These are phyloP conservation scores for Globisporangium canariense DNA, from an alignment of 352 stramenopile genomes.

Conservation along the genomic window DNA sequence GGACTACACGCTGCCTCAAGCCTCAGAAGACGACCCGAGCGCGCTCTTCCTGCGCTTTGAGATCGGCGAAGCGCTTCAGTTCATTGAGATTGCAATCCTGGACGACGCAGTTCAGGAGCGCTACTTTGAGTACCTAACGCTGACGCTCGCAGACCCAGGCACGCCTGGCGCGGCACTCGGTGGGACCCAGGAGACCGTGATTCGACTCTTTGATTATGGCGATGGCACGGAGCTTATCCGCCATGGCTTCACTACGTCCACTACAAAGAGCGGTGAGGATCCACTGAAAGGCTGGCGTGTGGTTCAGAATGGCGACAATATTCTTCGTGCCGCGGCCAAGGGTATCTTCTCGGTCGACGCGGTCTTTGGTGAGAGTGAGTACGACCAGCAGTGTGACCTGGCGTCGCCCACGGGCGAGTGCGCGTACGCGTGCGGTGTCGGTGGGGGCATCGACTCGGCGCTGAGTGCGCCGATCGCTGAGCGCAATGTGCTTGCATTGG, in stretches of 20 bases:
- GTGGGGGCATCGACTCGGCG: constrained; percentile 25
- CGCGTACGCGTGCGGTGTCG: constrained; percentile 46
- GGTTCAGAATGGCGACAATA: constrained; percentile 40
- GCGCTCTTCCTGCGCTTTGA: constrained; percentile 53
- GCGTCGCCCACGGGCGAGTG: constrained; percentile 51
- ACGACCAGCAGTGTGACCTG: constrained; percentile 62
- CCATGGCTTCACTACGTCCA: constrained; percentile 27
- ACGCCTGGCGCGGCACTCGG: constrained; percentile 30
- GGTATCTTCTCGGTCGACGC: constrained; percentile 59
- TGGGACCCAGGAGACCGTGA: constrained; percentile 21
- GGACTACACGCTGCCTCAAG: constrained; percentile 36
- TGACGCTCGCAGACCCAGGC: constrained; percentile 31
- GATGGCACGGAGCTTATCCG: constrained; percentile 27
- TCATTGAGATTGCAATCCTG: constrained; percentile 46
- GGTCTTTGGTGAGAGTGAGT: constrained; percentile 54
- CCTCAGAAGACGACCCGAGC: constrained; percentile 17
- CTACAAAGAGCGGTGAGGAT: background rate
- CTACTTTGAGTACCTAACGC: constrained; percentile 53
- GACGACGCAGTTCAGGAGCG: constrained; percentile 38
- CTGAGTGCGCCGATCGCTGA: constrained; percentile 17
- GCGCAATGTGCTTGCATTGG: constrained; percentile 34
- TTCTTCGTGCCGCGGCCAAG: constrained; percentile 45
- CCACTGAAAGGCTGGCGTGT: constrained; percentile 36
- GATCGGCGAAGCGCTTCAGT: constrained; percentile 38
- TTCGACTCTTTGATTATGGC: constrained; percentile 68